Evolutionary conservation across 139 green algal genomes (phyloP), one percentile per base, ranked within the genome.

Genomic region (Nannochloris sp.): DNA sequence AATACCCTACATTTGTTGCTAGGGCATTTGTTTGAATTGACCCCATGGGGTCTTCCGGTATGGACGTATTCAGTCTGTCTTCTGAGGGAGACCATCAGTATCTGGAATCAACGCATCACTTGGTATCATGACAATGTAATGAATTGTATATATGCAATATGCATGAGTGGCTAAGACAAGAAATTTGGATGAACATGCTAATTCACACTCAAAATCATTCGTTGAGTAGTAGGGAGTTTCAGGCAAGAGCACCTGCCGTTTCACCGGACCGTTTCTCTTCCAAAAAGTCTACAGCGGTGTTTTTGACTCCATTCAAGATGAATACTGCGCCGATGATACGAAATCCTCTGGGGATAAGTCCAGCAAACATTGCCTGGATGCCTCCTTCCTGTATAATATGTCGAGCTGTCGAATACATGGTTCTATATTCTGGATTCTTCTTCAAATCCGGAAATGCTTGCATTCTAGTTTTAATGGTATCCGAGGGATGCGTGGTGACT

Each of bases 401-500:
- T 23, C 37, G 45, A 4, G 25, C 14, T 9, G 67, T 79, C 46
- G 63, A 71, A 20, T 45, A 3, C 16, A 69, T 5, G 6, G 14
- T 68, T 37, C 36, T 57, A 14, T 75, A 77, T 43, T 79, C 44
- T 2, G 67, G 73, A 29, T 61, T 9, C 1, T 50, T 14, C 4
- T 29, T 49, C 4, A 20, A 40, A 50, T 77, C 59, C 3, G 68
- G 60, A 61, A 74, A 73, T n/a, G 71, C 67, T 68, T 81, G 87
- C 84, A 93, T 90, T 12, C 82, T 72, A 3, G 88, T 95, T 73
- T 95, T 95, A 49, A 87, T 81, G 0, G 89, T 95, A 77, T 96
- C 89, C 62, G 87, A 83, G 3, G 89, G 89, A 48, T 96, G 89
- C 2, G 85, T 91, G 23, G 69, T 65, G 1, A 79, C 61, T 0